Conservation (phyloP, 495 filamentous ascomycete genomes). For the Amphirosellinia nigrospora region DNA sequence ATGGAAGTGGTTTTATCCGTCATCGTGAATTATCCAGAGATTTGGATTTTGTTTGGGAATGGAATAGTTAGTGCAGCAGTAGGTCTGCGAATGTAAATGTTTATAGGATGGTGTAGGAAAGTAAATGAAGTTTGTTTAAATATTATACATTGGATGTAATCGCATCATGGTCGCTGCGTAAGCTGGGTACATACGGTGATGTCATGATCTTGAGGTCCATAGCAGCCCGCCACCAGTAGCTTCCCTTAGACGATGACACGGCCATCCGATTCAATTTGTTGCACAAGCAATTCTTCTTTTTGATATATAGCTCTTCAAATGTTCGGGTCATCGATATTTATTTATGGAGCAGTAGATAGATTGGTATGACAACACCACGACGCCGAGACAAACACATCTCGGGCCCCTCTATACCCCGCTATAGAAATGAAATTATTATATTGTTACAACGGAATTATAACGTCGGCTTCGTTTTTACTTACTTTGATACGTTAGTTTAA, state of each 20-base stretch:
- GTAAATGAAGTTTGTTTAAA: not conserved
- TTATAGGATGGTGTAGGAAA: not conserved
- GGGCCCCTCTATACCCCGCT: not conserved
- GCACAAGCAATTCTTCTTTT: not conserved
- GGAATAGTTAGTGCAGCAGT: not conserved
- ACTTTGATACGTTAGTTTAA: too few species aligned
- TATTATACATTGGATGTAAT: too few species aligned
- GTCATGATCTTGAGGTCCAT: conserved; percentile 9
- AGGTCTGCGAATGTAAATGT: too few species aligned
- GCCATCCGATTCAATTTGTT: not conserved
- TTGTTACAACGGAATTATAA: not conserved
- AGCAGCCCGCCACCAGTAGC: not conserved
- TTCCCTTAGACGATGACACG: not conserved
- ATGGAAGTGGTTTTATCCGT: conserved; percentile 18
- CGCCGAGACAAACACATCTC: not conserved
- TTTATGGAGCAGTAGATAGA: not conserved
- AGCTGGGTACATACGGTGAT: not conserved
- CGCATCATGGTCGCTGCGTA: not conserved
- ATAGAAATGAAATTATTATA: too few species aligned
- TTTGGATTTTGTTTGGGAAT: not conserved
- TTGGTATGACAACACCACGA: not conserved
- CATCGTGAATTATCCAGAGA: not conserved
- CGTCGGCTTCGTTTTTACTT: not conserved
- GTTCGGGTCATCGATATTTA: not conserved
- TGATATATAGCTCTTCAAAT: not conserved